Conservation (phyloP, 2,329 filamentous ascomycete species). For the Ceratocystiopsis sp. region DNA sequence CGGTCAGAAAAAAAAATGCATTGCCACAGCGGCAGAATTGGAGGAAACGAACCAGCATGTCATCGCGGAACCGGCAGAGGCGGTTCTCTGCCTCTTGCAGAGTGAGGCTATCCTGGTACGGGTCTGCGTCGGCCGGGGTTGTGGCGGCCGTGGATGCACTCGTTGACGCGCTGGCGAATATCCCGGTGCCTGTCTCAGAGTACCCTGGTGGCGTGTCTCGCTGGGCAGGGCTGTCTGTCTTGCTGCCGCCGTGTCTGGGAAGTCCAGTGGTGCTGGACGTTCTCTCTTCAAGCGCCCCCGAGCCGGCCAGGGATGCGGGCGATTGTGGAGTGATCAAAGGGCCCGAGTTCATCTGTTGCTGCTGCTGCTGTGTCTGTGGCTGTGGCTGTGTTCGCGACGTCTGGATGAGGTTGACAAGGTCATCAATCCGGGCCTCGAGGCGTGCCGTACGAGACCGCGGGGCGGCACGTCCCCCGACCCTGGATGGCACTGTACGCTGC, state of each 20-base stretch:
- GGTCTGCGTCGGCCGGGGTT: neutral
- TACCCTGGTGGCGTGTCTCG: neutral
- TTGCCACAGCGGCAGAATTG: neutral
- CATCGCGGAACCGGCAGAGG: conserved; percentile 23
- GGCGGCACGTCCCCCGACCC: conserved; percentile 12
- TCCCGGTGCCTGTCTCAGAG: no score
- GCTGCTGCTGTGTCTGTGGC: conserved; percentile 8
- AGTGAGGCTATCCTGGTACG: neutral
- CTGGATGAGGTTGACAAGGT: conserved; percentile 26
- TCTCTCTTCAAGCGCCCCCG: no score
- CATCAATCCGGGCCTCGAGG: conserved; percentile 32
- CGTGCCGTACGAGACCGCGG: conserved; percentile 22
- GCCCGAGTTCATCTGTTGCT: neutral
- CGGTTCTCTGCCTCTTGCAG: conserved; percentile 10
- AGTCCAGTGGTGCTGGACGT: no score
- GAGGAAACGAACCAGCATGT: conserved; percentile 15
- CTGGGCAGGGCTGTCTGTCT: no score
- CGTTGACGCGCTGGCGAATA: no score
- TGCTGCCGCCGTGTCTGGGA: no score
- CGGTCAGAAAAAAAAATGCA: conserved; percentile 10
- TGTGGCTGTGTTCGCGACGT: conserved; percentile 13
- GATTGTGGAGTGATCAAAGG: no score
- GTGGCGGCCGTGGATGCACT: conserved; percentile 4
- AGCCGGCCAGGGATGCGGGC: no score
- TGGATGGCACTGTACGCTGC: conserved; percentile 18